phyloP scores from a whole-genome alignment of 2,329 filamentous ascomycete genomes.

The Phialemonium atrogriseum region DNA sequence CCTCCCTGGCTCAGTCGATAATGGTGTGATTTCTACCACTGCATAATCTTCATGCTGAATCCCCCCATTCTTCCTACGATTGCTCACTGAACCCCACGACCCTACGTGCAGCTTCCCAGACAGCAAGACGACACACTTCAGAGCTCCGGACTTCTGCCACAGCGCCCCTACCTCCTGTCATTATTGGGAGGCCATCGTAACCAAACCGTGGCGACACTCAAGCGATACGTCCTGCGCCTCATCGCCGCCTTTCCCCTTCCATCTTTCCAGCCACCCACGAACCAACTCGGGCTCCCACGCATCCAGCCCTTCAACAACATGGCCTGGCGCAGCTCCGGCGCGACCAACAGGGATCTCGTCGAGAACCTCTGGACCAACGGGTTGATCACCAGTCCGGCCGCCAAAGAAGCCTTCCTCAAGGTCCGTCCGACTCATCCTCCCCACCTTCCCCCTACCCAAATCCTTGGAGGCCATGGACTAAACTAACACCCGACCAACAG shows the following conservation, averaged over 20 bases:
- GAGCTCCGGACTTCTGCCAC: too few relatives aligned
- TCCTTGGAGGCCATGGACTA: neutral
- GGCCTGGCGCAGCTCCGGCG: conserved; percentile 84
- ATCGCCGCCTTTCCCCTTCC: conserved; percentile 3
- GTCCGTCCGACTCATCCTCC: conserved; percentile 31
- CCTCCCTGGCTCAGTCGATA: too few relatives aligned
- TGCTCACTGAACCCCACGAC: too few relatives aligned
- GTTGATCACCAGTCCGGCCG: conserved; percentile 63
- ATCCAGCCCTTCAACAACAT: conserved; percentile 38
- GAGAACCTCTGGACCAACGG: conserved; percentile 65
- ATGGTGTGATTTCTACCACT: too few relatives aligned
- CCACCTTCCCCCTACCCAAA: neutral
- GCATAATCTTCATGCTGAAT: too few relatives aligned
- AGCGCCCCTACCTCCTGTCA: too few relatives aligned
- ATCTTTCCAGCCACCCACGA: neutral
- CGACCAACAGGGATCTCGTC: conserved; percentile 65
- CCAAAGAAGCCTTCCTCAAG: conserved; percentile 72
- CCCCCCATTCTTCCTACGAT: too few relatives aligned
- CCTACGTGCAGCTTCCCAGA: too few relatives aligned
- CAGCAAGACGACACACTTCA: too few relatives aligned
- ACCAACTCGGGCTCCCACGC: neutral
- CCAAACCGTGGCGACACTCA: conserved; percentile 5
- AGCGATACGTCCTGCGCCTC: conserved; percentile 1
- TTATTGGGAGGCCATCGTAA: too few relatives aligned
- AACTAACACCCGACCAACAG: conserved; percentile 27